A percentile compares a stretch with the other conserved stretches of the same genome.
Evolutionary conservation across 2,329 filamentous ascomycete species (phyloP).

Genomic region (Fusarium sp.): DNA sequence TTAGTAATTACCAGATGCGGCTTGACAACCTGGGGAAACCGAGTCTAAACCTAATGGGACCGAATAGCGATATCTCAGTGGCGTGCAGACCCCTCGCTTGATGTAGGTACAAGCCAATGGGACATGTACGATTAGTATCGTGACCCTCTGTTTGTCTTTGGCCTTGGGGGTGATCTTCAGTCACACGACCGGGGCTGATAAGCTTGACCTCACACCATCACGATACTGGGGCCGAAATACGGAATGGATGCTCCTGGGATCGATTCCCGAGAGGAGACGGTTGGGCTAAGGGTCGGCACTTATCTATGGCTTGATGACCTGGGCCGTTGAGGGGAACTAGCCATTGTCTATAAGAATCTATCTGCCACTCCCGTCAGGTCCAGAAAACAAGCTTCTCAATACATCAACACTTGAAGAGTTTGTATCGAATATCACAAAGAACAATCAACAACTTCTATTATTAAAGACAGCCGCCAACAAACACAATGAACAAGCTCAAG

Average conservation of each 20-base stretch:
- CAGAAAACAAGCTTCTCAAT: neutral
- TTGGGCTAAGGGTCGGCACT: neutral
- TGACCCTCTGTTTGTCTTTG: neutral
- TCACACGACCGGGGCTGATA: conserved; percentile 6
- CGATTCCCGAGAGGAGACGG: neutral
- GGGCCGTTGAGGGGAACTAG: neutral
- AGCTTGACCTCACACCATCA: conserved; percentile 7
- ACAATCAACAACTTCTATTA: neutral
- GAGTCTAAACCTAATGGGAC: conserved; percentile 4
- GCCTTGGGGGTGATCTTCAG: neutral
- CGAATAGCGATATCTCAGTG: neutral
- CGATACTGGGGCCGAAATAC: neutral
- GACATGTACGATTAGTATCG: neutral
- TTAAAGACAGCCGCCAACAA: neutral
- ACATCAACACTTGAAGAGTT: neutral
- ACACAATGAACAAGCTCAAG: conserved; percentile 19
- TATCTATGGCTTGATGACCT: neutral
- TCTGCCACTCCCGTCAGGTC: neutral
- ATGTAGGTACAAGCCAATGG: conserved; percentile 5
- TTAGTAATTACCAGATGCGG: conserved; percentile 11
- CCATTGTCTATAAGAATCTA: neutral
- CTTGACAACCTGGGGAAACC: neutral
- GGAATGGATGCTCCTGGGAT: neutral
- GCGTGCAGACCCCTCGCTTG: neutral
- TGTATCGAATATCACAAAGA: neutral